Base-by-base conservation (phyloP, 140 eudicot genomes). In the Stevia rebaudiana region DNA sequence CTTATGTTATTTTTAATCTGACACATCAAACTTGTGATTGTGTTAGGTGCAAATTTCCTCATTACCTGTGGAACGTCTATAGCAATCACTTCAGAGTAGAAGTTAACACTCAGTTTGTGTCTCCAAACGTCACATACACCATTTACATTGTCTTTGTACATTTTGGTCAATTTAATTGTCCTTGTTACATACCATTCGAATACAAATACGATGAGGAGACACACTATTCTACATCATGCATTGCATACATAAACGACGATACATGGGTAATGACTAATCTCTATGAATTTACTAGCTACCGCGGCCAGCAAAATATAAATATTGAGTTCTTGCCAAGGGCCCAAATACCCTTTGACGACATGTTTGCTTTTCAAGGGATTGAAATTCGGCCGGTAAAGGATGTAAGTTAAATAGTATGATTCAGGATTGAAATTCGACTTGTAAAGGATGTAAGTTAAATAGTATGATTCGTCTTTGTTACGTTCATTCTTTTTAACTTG, bases 281-380 rank as follows among this genome's bases (percentile, higher is more conserved):
- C 23, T 67, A 16, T 22, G 63, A 54, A 28, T 67, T 67, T 40
- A 15, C 63, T 51, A 52, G 42, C 53, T 16, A 39, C 63, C 16
- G 23, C 0, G 18, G 8, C 3, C 4, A 42, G 39, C 53, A 67
- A 13, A 25, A 39, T 24, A 22, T 67, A 17, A 67, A 17, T 24
- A 51, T 67, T 5, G 63, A 52, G 2, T 52, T 67, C 72, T 21
- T 23, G 18, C 37, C 73, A 33, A 65, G 71, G 15, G 5, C 8
- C 30, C 59, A 65, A 21, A 49, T 49, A 30, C 60, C 48, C 22
- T 31, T 63, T 23, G 43, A 43, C 42, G 54, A 68, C 1, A 28
- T 53, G 65, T 68, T 68, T 54, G 65, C 44, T 25, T 43, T 69
- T 43, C 47, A 55, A 69, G 74, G 74, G 22, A 28, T 69, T 42